Conservation (phyloP, 140 eudicot species). For the Bidens hawaiensis region DNA sequence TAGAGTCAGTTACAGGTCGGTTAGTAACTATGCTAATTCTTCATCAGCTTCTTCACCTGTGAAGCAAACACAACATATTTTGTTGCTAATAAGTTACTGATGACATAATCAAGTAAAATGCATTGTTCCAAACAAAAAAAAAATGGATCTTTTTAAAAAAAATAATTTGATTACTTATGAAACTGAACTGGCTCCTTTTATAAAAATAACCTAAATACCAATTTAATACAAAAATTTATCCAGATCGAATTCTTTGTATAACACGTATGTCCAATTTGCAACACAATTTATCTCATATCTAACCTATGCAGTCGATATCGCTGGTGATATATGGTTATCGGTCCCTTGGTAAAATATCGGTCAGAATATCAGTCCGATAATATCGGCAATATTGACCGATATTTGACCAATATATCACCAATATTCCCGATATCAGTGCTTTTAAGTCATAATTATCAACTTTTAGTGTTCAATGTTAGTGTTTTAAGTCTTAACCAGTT, state of each 20-base stretch:
- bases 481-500: no score
- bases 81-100: neutral
- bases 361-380: no score
- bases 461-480: no score
- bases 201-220: neutral
- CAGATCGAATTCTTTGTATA: neutral
- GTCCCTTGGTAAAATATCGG: no score
- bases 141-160: neutral
- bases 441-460: no score
- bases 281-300: no score
- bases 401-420: no score
- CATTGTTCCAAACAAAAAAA: neutral
- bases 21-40: conserved; percentile 20
- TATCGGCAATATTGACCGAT: no score
- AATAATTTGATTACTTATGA: neutral
- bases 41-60: conserved; percentile 49
- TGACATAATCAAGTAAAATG: neutral
- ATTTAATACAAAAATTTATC: neutral
- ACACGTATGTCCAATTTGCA: neutral
- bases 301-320: no score
- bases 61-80: conserved; percentile 8
- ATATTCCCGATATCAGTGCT: no score
- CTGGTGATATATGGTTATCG: no score
- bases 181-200: neutral
- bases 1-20: neutral